Base-by-base conservation (phyloP, 345 rosid species). In the Gossypium longicalyx region DNA sequence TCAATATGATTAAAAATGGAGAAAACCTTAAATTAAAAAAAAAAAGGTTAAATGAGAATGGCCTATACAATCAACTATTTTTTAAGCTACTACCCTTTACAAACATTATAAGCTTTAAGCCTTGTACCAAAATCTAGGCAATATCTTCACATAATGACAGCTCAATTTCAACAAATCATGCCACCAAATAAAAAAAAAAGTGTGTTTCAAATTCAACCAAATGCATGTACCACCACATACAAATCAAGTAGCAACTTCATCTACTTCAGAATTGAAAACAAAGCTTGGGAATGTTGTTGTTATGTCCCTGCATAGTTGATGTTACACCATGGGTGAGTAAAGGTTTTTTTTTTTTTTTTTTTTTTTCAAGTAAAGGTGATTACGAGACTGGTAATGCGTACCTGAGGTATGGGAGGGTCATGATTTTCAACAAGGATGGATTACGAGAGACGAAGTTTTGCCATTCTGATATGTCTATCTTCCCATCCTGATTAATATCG, bases 331-430 rank as follows among this genome's bases (percentile, higher is more conserved):
- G 4, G 12, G 25, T 4, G 48, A 43, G 19, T 43, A 22, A 60
- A 13, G 27, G 25, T 43, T 15, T 17, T 16, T 29, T 34, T 34
- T 0, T 29, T n/a, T n/a, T n/a, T 34, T 45, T 43, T 15, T n/a
- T 16, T 34, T 29, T 29, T 29, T 4, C 38, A 15, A 20, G 45
- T 20, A 17, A 22, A 22, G 54, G 3, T 51, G 52, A 16, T 6
- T 3, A 4, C 68, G 9, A 43, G 22, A 38, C 44, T 69, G 49
- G 61, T 11, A 41, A 48, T 69, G 47, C 34, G 4, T 82, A 94
- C 99, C 98, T 89, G 67, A 96, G 86, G 83, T 96, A 96, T 7
- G 95, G 97, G 19, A 96, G 95, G 17, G 94, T 93, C 98, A 91
- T 93, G 79, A 91, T 91, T 84, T 93, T 96, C 74, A 96, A 81